Base-by-base conservation (phyloP, 331 rosid species). In the Acacia concinna region DNA sequence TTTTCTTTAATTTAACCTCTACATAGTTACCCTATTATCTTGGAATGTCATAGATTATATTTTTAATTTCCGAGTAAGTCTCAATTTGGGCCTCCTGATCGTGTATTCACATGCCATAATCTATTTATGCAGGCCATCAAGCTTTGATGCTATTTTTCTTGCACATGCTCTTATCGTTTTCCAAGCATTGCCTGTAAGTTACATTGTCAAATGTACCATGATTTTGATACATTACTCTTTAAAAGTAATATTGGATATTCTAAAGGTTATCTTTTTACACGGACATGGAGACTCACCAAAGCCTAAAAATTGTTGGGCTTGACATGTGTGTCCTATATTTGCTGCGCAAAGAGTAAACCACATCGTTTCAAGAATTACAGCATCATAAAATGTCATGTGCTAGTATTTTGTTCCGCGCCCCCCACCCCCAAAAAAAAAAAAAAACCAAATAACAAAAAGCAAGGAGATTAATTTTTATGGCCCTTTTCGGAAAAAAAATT, bases 81-180 rank as follows among this genome's bases (percentile, higher is more conserved):
- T 78, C 56, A 62, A 71, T 51, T 32, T 77, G 51, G 63, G 68
- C 18, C 49, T 67, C 57, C 34, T 13, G 27, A 27, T 73, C 7
- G 13, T 68, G 78, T 6, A 57, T 79, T 79, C 40, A 35, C 27
- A 27, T 64, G 52, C 69, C 71, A 46, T 87, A 43, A 79, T 80
- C 3, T 79, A 75, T 72, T 66, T 49, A 31, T 72, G 87, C 84
- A 93, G 97, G 86, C 90, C 96, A 30, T 90, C 98, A 27, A 93
- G 98, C 87, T 77, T 93, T 83, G 98, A 93, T 84, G 98, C 98
- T 13, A 74, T 91, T 73, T 89, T 91, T 88, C 85, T 90, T 67
- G 93, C 93, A 13, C 98, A 90, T 85, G 87, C 87, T 47, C 88
- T 91, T 51, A 75, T 91, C 40, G 75, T 82, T 75, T 91, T 88